A percentile compares a stretch with the other conserved stretches of the same genome.
Evolutionary conservation across 805 yeast species (phyloP).

Genomic region (Myxozyma nipponensis): DNA sequence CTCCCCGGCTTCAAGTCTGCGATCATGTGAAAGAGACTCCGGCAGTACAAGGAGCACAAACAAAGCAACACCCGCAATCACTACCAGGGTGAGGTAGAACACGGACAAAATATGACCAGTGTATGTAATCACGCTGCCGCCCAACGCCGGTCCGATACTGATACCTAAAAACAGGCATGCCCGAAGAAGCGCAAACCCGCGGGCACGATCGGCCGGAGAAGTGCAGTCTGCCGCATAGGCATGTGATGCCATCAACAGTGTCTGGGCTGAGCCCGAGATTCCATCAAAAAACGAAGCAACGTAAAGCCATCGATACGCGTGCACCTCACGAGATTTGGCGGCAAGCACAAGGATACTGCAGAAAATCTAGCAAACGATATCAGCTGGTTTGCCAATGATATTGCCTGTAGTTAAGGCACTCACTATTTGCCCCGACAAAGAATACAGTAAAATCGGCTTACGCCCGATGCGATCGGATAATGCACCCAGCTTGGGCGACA

Average conservation of each 20-base stretch:
- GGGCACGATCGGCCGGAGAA: constrained; percentile 51
- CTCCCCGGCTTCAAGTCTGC: constrained; percentile 4
- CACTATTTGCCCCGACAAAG: constrained; percentile 4
- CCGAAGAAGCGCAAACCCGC: constrained; percentile 33
- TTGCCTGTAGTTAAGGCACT: neutral
- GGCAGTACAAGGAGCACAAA: constrained; percentile 14
- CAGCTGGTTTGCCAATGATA: neutral
- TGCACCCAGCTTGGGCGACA: constrained; percentile 15
- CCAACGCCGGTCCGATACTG: constrained; percentile 32
- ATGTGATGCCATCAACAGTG: constrained; percentile 54
- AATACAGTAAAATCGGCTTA: constrained; percentile 4
- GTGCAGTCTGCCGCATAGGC: constrained; percentile 74
- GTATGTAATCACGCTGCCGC: constrained; percentile 25
- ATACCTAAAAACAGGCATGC: constrained; percentile 31
- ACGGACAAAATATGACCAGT: constrained; percentile 9
- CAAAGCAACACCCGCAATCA: neutral
- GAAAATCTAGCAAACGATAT: neutral
- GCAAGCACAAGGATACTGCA: neutral
- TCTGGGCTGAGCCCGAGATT: constrained; percentile 58
- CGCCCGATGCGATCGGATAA: constrained; percentile 25
- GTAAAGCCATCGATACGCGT: constrained; percentile 39
- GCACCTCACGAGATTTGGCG: neutral
- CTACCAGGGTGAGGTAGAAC: constrained; percentile 8
- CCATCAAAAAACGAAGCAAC: constrained; percentile 46
- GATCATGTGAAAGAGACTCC: constrained; percentile 20